Evolutionary conservation across 805 yeast genomes (phyloP).

Genomic region (Myxozyma lipomycoides): DNA sequence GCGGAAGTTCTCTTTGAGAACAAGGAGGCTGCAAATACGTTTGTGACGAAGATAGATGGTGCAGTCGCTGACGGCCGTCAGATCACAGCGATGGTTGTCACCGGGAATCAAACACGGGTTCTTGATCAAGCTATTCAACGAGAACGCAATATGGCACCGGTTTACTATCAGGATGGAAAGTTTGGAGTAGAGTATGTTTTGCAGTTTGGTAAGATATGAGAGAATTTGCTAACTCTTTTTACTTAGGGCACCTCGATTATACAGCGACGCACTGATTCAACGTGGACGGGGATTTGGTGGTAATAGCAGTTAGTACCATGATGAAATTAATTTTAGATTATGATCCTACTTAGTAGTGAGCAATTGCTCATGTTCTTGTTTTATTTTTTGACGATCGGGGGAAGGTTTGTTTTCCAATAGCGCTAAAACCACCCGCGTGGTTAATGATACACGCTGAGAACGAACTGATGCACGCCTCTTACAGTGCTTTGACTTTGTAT

Average conservation of each 20-base stretch:
- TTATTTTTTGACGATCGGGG: too few relatives aligned
- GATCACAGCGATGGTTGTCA: slow-evolving; percentile 6
- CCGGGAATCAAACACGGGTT: slow-evolving; percentile 2
- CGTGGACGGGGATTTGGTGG: slow-evolving; percentile 22
- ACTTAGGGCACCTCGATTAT: slow-evolving; percentile 3
- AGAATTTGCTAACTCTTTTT: too few relatives aligned
- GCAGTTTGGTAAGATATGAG: too few relatives aligned
- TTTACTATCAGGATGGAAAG: slow-evolving; percentile 9
- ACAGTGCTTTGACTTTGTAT: too few relatives aligned
- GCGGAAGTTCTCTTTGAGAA: slow-evolving; percentile 34
- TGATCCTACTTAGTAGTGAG: not conserved
- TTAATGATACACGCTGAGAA: not conserved
- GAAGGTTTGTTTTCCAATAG: too few relatives aligned
- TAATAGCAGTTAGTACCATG: not conserved
- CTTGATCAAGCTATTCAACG: not conserved
- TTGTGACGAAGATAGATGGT: slow-evolving; percentile 40
- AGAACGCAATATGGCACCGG: slow-evolving; percentile 4
- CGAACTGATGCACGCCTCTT: too few relatives aligned
- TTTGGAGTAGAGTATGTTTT: slow-evolving; percentile 14
- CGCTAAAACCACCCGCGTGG: too few relatives aligned
- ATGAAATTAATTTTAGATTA: too few relatives aligned
- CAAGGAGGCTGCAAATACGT: slow-evolving; percentile 35
- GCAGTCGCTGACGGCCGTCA: slow-evolving; percentile 45
- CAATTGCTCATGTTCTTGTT: too few relatives aligned
- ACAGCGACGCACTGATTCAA: slow-evolving; percentile 18